phyloP scores from a whole-genome alignment of 2,329 filamentous ascomycete species.

The Beauveria medogensis region DNA sequence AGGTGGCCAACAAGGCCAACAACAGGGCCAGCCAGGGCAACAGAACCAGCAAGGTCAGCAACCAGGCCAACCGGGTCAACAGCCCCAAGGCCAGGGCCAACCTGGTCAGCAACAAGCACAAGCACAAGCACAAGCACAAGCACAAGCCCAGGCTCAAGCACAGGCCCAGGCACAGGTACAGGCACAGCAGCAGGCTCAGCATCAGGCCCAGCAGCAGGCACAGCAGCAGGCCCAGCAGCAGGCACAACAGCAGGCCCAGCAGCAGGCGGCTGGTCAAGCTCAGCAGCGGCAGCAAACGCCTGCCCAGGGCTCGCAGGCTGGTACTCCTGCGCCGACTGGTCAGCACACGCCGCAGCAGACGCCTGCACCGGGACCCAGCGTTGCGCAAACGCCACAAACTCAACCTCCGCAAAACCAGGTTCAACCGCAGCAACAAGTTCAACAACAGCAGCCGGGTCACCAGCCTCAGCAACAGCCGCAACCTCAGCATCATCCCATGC shows the following conservation, averaged over 20 bases:
- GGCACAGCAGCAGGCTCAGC: conserved; percentile 16
- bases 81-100: conserved; percentile 20
- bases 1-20: conserved; percentile 14
- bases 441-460: conserved; percentile 24
- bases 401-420: conserved; percentile 31
- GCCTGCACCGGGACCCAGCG: conserved; percentile 29
- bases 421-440: conserved; percentile 18
- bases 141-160: conserved; percentile 13
- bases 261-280: conserved; percentile 17
- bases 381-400: conserved; percentile 12
- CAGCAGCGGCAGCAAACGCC: conserved; percentile 39
- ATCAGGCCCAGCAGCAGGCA: conserved; percentile 16
- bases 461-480: conserved; percentile 25
- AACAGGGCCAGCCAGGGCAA: conserved; percentile 22
- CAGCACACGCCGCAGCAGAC: conserved; percentile 43
- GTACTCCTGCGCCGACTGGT: conserved; percentile 33
- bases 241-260: conserved; percentile 23
- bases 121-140: conserved; percentile 13
- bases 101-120: conserved; percentile 22
- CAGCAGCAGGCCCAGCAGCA: conserved; percentile 17
- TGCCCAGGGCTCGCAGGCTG: conserved; percentile 33
- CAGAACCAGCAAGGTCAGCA: conserved; percentile 21
- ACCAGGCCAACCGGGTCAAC: conserved; percentile 30
- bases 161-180: conserved; percentile 15
- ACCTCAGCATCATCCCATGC: conserved; percentile 27